Base-by-base conservation (phyloP, 169 alveolate genomes). In the Plasmodium gaboni region DNA sequence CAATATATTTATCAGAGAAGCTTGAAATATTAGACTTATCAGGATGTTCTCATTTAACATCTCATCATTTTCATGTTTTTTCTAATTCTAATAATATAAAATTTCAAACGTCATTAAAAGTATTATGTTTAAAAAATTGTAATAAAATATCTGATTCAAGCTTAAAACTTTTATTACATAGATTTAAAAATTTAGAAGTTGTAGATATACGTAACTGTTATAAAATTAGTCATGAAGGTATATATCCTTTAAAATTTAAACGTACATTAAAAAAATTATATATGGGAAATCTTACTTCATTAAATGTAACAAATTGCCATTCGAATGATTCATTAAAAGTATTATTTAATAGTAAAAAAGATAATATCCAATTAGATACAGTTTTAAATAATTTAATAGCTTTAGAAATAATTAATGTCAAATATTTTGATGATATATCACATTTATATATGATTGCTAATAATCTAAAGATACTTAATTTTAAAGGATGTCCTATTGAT, bases 161-260 rank as follows among this genome's bases (percentile, higher is more conserved):
- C 63, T 68, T 80, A 71, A 80, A 80, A 63, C 26, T 13, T 17
- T 61, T 80, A 17, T 28, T 80, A 50, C 90, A 80, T 44, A 42
- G 90, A 38, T 80, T 65, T 42, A 80, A 68, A 48, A 55, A 28
- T 32, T 71, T 80, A 44, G 38, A 50, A 38, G 19, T 44, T 5
- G 80, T 80, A 1, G 90, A 80, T 60, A 42, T 80, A 19, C 80
- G 90, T 2, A 80, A 80, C 24, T 80, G 90, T 50, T 80, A 80
- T 57, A 80, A 80, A 42, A 80, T 80, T 26, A 68, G 85, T 48
- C 72, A 65, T 10, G 90, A 80, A 1, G 90, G 90, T 4, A 68
- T 80, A n/a, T 80, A 55, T 44, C 83, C 90, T 15, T 63, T 80
- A 38, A 60, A 63, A 13, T 80, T 80, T 48, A 80, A 68, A 15